A percentile compares a stretch with the other conserved stretches of the same genome.
These are phyloP conservation scores for Verticillium nubilum DNA, from an alignment of 2,329 filamentous ascomycete species.

Conservation along the genomic window DNA sequence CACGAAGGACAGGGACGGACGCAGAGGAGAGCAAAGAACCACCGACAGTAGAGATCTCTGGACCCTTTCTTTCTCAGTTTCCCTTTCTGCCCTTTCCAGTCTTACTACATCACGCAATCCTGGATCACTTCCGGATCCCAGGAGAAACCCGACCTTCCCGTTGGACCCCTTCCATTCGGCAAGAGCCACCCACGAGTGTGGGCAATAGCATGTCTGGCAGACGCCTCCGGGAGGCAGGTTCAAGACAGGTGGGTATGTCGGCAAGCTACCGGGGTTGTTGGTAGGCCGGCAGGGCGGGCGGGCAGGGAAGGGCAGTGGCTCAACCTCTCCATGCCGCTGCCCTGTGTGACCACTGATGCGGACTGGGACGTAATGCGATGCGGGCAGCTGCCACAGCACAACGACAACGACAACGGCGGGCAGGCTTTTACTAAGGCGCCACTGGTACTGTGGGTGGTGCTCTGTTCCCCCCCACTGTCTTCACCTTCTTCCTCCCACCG, in stretches of 20 bases:
- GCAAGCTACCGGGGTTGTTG: background rate
- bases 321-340: background rate
- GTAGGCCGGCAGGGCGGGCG: background rate
- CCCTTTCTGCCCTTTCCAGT: background rate
- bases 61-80: background rate
- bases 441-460: background rate
- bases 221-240: background rate
- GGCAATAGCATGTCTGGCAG: background rate
- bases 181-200: background rate
- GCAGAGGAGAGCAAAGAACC: background rate
- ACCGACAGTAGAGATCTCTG: no score
- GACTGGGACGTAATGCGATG: background rate
- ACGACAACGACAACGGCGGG: background rate
- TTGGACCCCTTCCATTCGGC: background rate
- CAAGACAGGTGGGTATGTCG: background rate
- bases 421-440: background rate
- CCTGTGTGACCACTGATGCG: background rate
- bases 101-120: background rate
- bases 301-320: background rate
- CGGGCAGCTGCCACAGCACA: background rate
- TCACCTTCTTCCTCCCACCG: conserved; percentile 14
- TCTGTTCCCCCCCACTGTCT: conserved; percentile 21
- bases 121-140: background rate
- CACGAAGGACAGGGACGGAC: background rate
- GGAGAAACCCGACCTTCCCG: background rate